Conservation (phyloP, 1,284 basidiomycete genomes). For the Cystobasidium sp. region DNA sequence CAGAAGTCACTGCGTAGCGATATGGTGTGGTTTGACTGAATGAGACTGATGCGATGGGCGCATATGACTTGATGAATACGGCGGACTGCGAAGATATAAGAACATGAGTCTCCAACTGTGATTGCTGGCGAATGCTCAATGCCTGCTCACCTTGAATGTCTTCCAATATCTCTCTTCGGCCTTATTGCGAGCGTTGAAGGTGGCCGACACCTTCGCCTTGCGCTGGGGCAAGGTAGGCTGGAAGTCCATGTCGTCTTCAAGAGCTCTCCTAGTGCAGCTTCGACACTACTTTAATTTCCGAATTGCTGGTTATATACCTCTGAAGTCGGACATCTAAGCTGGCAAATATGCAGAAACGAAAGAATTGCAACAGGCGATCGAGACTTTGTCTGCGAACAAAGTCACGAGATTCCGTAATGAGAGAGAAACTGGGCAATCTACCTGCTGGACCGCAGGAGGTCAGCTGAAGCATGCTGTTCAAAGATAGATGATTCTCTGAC, state of each 20-base stretch:
- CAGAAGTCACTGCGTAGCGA: slow-evolving; percentile 92
- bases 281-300: no score
- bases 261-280: no score
- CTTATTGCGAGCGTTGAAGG: slow-evolving; percentile 28
- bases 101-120: background rate
- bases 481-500: no score
- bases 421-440: background rate
- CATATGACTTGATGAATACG: slow-evolving; percentile 91
- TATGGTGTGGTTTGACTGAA: slow-evolving; percentile 85
- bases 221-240: slow-evolving; percentile 29
- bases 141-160: slow-evolving; percentile 29
- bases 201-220: slow-evolving; percentile 27
- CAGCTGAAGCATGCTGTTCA: no score
- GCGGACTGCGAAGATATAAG: slow-evolving; percentile 63
- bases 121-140: background rate
- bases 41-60: slow-evolving; percentile 87
- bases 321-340: no score
- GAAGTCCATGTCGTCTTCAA: slow-evolving; percentile 21
- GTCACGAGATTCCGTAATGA: background rate
- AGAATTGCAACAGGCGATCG: slow-evolving; percentile 15
- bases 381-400: background rate
- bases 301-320: no score
- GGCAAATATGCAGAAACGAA: slow-evolving; percentile 5
- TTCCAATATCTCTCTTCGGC: slow-evolving; percentile 41
- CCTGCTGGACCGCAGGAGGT: no score